Conservation (phyloP, 805 yeast species). For the Candida endomychidarum region DNA sequence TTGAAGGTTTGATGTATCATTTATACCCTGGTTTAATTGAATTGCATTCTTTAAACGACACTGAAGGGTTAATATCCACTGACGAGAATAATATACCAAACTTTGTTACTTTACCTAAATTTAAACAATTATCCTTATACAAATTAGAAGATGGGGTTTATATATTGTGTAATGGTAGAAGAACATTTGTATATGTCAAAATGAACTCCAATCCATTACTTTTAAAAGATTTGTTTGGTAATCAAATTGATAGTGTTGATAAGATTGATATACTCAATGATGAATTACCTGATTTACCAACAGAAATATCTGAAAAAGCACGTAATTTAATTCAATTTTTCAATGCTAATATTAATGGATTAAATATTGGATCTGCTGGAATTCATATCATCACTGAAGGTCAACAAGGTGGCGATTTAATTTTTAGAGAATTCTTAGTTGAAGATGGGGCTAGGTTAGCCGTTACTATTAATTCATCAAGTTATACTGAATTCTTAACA, state of each 20-base stretch:
- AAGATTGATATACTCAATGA: constrained; percentile 50
- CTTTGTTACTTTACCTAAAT: constrained; percentile 50
- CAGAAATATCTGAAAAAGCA: constrained; percentile 68
- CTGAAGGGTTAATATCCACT: constrained; percentile 43
- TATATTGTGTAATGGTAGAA: constrained; percentile 67
- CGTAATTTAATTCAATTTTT: constrained; percentile 61
- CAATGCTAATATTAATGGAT: constrained; percentile 33
- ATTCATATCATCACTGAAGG: constrained; percentile 65
- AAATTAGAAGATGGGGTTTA: constrained; percentile 72
- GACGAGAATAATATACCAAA: constrained; percentile 40
- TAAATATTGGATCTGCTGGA: constrained; percentile 33
- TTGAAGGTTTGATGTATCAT: constrained; percentile 57
- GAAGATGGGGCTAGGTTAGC: constrained; percentile 62
- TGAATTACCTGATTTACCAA: constrained; percentile 68
- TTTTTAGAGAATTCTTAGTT: constrained; percentile 57
- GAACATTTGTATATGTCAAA: constrained; percentile 65
- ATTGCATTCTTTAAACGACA: constrained; percentile 60
- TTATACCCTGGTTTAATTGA: constrained; percentile 82
- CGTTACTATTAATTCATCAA: constrained; percentile 35
- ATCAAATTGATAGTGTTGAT: constrained; percentile 41
- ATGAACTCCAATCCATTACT: constrained; percentile 65
- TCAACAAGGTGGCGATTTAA: constrained; percentile 55
- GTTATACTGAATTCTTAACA: constrained; percentile 66
- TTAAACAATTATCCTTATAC: constrained; percentile 41
- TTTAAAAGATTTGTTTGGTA: constrained; percentile 73